Conservation (phyloP, 2,329 filamentous ascomycete species). For the Diaporthe aspalathi region DNA sequence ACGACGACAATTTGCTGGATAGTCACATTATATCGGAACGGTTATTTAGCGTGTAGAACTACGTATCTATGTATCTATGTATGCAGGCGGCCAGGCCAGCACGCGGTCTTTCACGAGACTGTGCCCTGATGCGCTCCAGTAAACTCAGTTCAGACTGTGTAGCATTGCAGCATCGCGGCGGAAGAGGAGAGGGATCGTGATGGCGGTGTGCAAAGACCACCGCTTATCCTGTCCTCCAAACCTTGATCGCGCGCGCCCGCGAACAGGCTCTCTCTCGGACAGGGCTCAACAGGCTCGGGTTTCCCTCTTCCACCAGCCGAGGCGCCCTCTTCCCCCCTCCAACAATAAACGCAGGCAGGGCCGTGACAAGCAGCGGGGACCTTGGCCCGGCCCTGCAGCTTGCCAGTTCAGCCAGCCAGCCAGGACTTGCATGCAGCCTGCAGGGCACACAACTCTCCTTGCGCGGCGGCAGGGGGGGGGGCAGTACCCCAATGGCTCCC, state of each 20-base stretch:
- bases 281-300: conserved; percentile 23
- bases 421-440: background rate
- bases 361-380: conserved; percentile 28
- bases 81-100: no score
- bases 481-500: no score
- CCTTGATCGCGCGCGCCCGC: background rate
- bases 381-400: conserved; percentile 1
- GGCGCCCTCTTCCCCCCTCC: conserved; percentile 3
- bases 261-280: no score
- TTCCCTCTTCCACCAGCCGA: conserved; percentile 14
- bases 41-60: no score
- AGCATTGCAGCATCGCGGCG: conserved; percentile 14
- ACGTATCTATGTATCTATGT: no score
- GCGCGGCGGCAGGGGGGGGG: conserved; percentile 11
- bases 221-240: conserved; percentile 18
- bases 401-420: background rate
- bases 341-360: conserved; percentile 5
- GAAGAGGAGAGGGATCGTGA: conserved; percentile 4
- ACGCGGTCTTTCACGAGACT: conserved; percentile 15
- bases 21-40: no score
- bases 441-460: no score
- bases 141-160: conserved; percentile 7
- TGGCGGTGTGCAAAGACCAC: conserved; percentile 31
- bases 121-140: background rate
- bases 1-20: background rate